A percentile compares a stretch with the other conserved stretches of the same genome.
Conservation (phyloP, 768 basidiomycete species). For the Amylocystis lapponica region DNA sequence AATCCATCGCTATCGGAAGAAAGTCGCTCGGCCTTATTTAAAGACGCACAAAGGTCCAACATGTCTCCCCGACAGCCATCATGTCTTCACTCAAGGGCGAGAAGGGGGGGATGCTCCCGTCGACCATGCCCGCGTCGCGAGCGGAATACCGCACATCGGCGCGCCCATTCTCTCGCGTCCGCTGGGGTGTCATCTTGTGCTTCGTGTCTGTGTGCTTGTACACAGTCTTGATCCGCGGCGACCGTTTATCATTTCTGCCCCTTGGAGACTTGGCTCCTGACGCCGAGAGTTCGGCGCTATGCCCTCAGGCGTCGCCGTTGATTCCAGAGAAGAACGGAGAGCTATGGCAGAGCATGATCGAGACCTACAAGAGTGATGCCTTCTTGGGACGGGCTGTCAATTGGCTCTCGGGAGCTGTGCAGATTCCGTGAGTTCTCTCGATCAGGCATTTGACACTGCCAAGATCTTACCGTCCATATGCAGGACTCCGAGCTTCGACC, state of each 20-base stretch:
- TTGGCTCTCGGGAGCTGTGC: conserved; percentile 19
- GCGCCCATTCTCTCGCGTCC: neutral
- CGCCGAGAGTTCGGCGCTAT: conserved; percentile 15
- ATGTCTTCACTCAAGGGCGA: conserved; percentile 11
- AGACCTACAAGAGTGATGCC: conserved; percentile 26
- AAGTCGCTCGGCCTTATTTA: neutral
- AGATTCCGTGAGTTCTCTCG: conserved; percentile 33
- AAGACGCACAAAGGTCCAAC: neutral
- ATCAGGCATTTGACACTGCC: neutral
- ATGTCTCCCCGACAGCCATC: conserved; percentile 1
- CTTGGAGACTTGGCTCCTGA: neutral
- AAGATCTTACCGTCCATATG: too few species aligned
- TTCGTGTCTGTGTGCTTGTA: neutral
- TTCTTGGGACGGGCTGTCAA: conserved; percentile 27
- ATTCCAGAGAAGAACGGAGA: conserved; percentile 28
- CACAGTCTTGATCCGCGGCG: neutral
- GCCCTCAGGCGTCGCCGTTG: conserved; percentile 31
- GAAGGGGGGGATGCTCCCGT: conserved; percentile 1
- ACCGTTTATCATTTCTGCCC: too few species aligned
- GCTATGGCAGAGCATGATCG: conserved; percentile 28
- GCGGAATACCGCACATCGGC: neutral
- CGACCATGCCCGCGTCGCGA: conserved; percentile 1
- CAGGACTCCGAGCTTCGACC: conserved; percentile 49
- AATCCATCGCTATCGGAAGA: neutral
- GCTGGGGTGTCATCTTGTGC: too few species aligned